A percentile compares a stretch with the other conserved stretches of the same genome.
Conservation (phyloP, 2,329 filamentous ascomycete genomes). For the Volutella citrinella region DNA sequence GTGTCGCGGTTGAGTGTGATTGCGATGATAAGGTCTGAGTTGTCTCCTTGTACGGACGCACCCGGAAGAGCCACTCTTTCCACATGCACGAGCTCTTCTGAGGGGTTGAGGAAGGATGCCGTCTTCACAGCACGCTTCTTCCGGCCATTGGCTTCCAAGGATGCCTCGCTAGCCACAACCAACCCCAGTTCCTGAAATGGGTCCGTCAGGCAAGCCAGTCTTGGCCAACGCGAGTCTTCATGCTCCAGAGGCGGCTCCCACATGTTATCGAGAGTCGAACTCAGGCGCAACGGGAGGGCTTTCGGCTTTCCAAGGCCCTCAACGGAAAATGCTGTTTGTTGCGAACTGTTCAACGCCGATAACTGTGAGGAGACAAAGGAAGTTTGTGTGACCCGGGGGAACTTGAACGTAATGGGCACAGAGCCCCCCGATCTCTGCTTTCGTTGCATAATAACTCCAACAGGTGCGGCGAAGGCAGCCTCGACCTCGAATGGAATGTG, state of each 20-base stretch:
- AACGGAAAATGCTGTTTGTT: constrained; percentile 52
- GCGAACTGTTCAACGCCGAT: constrained; percentile 49
- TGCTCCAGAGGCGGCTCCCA: constrained; percentile 54
- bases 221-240: constrained; percentile 62
- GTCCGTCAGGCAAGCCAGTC: constrained; percentile 80
- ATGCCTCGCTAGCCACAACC: constrained; percentile 62
- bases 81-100: constrained; percentile 82
- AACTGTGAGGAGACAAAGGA: constrained; percentile 75
- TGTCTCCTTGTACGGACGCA: constrained; percentile 29
- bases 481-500: constrained; percentile 96
- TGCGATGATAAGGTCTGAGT: constrained; percentile 64
- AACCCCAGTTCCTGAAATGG: constrained; percentile 83
- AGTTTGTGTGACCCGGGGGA: constrained; percentile 68
- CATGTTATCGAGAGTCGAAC: constrained; percentile 54
- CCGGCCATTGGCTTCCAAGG: constrained; percentile 24
- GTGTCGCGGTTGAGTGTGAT: constrained; percentile 78
- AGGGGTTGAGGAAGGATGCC: constrained; percentile 62
- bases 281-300: constrained; percentile 49
- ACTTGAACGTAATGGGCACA: constrained; percentile 51
- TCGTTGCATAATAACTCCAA: constrained; percentile 82
- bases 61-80: constrained; percentile 63
- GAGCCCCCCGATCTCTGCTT: constrained; percentile 57
- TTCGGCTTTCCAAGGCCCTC: constrained; percentile 56
- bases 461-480: constrained; percentile 75
- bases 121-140: constrained; percentile 38